phyloP scores from a whole-genome alignment of 1,139 yeast genomes.

The Candida mesenterica region DNA sequence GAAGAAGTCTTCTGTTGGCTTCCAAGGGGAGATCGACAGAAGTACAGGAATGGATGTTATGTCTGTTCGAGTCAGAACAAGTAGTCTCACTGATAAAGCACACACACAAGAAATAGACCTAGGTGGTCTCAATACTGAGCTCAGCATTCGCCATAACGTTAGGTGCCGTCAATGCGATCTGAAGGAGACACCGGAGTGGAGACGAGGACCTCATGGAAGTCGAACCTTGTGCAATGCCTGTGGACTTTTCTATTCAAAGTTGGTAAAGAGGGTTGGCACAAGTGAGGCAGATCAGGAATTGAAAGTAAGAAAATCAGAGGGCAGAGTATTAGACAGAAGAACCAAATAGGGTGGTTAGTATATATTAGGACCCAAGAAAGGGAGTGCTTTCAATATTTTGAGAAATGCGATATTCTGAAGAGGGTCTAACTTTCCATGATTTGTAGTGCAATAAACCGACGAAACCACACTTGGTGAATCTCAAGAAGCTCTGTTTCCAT shows the following conservation, averaged over 20 bases:
- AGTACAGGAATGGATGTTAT: no score
- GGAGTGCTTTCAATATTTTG: no score
- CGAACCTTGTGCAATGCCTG: slow-evolving; percentile 48
- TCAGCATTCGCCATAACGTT: slow-evolving; percentile 6
- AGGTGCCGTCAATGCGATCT: slow-evolving; percentile 16
- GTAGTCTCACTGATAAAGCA: no score
- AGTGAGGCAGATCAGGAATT: slow-evolving; percentile 26
- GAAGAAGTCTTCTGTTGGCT: not conserved
- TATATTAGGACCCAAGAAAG: no score
- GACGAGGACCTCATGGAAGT: slow-evolving; percentile 45
- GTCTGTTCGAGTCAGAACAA: no score
- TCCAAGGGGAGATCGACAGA: not conserved
- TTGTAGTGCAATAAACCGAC: no score
- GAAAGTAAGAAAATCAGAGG: slow-evolving; percentile 18
- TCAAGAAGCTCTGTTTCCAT: no score
- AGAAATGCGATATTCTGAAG: no score
- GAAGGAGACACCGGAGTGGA: slow-evolving; percentile 45
- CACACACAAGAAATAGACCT: slow-evolving; percentile 6
- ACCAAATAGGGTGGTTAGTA: slow-evolving; percentile 3
- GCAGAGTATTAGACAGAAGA: slow-evolving; percentile 11
- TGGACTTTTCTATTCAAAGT: slow-evolving; percentile 41
- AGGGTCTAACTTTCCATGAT: no score
- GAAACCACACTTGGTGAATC: no score
- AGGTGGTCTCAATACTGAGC: slow-evolving; percentile 11
- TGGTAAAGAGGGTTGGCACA: slow-evolving; percentile 27